Evolutionary conservation across 257 asterid genomes (phyloP).

Genomic region (Penstemon eatonii): DNA sequence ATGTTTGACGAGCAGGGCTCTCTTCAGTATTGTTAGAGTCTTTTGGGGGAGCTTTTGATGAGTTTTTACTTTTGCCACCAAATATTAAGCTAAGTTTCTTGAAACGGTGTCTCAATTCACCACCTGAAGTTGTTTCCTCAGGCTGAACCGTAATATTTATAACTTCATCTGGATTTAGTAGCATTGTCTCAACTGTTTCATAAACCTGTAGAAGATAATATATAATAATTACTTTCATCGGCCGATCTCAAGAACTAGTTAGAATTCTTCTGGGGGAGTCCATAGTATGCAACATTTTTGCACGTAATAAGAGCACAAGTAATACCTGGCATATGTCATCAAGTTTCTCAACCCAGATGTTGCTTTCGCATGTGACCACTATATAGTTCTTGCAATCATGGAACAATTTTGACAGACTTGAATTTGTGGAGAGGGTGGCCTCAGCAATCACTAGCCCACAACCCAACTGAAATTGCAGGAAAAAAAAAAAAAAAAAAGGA

Average conservation of each 20-base stretch:
- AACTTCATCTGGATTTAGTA: slow-evolving; percentile 65
- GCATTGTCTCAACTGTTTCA: slow-evolving; percentile 84
- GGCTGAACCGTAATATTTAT: slow-evolving; percentile 48
- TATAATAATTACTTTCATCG: not conserved
- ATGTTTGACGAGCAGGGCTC: slow-evolving; percentile 52
- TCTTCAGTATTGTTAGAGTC: slow-evolving; percentile 52
- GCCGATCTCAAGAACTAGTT: not conserved
- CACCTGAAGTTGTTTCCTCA: slow-evolving; percentile 60
- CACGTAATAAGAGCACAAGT: slow-evolving; percentile 2
- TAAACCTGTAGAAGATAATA: slow-evolving; percentile 58
- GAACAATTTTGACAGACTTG: slow-evolving; percentile 59
- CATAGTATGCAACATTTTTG: not conserved
- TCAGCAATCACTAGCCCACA: slow-evolving; percentile 82
- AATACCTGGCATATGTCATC: slow-evolving; percentile 91
- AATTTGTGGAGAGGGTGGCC: slow-evolving; percentile 58
- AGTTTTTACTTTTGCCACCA: slow-evolving; percentile 58
- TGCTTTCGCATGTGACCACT: slow-evolving; percentile 59
- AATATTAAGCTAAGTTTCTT: slow-evolving; percentile 72
- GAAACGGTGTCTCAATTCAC: slow-evolving; percentile 67
- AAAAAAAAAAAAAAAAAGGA: slow-evolving; percentile 25
- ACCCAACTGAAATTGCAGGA: slow-evolving; percentile 66
- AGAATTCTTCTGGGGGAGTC: not conserved
- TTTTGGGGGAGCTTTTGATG: slow-evolving; percentile 40
- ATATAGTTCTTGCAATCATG: slow-evolving; percentile 76
- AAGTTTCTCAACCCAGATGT: slow-evolving; percentile 69